phyloP scores from a whole-genome alignment of 1,139 yeast genomes.

The Blastobotrys buckinghamii region DNA sequence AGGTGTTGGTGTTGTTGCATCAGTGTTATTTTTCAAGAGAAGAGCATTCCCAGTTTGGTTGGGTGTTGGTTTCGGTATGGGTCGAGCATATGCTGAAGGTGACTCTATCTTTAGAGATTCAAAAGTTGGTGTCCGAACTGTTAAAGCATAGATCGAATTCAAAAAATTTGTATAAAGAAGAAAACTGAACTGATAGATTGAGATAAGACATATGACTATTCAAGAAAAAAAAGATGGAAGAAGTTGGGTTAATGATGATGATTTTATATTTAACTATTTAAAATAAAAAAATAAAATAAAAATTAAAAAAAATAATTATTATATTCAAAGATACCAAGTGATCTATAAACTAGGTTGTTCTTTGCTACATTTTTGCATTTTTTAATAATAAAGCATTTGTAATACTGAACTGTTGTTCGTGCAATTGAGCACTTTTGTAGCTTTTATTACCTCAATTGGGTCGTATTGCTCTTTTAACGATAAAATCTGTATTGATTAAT shows the following conservation, averaged over 20 bases:
- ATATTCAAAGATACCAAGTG: no score
- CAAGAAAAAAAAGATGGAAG: background rate
- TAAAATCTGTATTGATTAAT: no score
- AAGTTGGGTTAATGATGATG: background rate
- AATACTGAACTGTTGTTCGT: no score
- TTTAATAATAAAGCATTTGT: no score
- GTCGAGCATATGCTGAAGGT: slow-evolving; percentile 97
- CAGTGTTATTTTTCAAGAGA: slow-evolving; percentile 87
- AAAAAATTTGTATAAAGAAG: no score
- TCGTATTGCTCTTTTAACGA: no score
- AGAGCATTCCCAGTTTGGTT: slow-evolving; percentile 97
- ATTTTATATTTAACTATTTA: background rate
- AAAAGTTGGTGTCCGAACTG: slow-evolving; percentile 34
- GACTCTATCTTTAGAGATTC: slow-evolving; percentile 81
- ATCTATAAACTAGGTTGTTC: no score
- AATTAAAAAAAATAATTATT: background rate
- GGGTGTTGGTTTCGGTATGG: slow-evolving; percentile 93
- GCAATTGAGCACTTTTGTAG: no score
- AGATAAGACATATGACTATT: no score
- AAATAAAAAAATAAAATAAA: background rate
- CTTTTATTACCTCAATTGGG: no score
- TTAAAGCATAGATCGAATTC: slow-evolving; percentile 29
- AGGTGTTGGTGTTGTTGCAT: slow-evolving; percentile 92
- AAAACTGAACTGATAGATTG: no score
- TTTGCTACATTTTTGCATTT: no score